Percentiles rank a stretch among this genome's conserved stretches.
Evolutionary conservation across 1,284 basidiomycete genomes (phyloP).

Genomic region (Ceratobasidium papillatum): DNA sequence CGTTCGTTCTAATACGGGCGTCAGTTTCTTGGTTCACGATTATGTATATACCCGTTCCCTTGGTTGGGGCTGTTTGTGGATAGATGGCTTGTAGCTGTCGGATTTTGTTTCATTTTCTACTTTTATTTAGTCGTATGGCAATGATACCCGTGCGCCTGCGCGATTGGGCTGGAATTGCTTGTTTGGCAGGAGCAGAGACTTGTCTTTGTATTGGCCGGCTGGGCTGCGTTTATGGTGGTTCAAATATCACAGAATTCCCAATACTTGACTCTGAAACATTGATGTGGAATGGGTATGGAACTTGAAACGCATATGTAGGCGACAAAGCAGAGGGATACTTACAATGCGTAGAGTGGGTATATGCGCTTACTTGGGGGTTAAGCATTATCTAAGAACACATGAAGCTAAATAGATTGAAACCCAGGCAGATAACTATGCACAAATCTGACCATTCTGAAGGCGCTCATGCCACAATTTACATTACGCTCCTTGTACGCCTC

Average conservation of each 20-base stretch:
- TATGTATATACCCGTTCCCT: neutral
- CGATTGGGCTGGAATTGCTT: constrained; percentile 1
- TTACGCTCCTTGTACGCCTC: neutral
- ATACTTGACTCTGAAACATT: neutral
- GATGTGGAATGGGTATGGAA: no score
- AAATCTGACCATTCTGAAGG: no score
- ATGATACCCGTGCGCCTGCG: neutral
- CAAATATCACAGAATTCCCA: neutral
- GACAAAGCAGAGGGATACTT: no score
- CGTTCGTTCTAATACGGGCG: neutral
- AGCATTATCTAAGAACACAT: no score
- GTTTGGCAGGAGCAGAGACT: neutral
- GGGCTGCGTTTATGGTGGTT: neutral
- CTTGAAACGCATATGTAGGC: no score
- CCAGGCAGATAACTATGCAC: no score
- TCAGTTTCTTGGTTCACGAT: neutral
- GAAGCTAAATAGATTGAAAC: no score
- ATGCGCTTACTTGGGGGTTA: no score
- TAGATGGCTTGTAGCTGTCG: neutral
- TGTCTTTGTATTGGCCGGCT: neutral
- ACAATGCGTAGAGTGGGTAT: no score
- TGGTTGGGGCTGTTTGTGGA: neutral
- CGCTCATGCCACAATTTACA: no score
- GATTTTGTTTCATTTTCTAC: neutral
- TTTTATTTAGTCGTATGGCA: neutral